Conservation (phyloP, 306 rosid genomes). For the Prunus fruticosa region DNA sequence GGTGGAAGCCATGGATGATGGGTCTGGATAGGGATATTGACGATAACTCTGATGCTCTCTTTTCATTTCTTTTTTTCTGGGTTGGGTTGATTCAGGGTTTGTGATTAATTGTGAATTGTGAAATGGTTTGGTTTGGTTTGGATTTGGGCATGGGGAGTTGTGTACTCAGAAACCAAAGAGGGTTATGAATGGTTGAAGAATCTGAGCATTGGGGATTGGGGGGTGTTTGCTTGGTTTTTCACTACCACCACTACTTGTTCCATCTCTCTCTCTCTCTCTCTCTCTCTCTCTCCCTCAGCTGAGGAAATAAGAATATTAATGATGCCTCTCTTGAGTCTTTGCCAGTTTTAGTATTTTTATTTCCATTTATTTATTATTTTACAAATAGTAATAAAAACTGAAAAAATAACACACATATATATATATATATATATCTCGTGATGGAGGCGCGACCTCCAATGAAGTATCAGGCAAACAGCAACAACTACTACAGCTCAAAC, state of each 20-base stretch:
- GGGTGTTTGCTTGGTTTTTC: constrained; percentile 9
- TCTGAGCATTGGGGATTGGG: constrained; percentile 36
- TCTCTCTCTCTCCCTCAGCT: not conserved
- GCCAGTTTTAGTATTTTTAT: constrained; percentile 2
- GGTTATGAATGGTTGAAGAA: constrained; percentile 24
- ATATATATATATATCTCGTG: constrained; percentile 31
- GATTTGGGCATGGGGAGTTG: not conserved
- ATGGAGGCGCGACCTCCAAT: constrained; percentile 50
- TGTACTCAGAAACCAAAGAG: constrained; percentile 12
- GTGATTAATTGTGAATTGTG: not conserved
- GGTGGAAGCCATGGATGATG: constrained; percentile 31
- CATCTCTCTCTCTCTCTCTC: too few species aligned
- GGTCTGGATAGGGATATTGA: constrained; percentile 30
- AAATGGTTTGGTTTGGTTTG: not conserved
- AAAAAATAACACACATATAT: not conserved
- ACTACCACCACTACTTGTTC: constrained; percentile 23
- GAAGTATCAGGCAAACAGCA: constrained; percentile 17
- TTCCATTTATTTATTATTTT: not conserved
- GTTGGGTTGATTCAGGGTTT: not conserved
- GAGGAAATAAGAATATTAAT: constrained; percentile 1
- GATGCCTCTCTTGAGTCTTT: not conserved
- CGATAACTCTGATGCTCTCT: constrained; percentile 47
- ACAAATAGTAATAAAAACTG: too few species aligned
- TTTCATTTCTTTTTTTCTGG: constrained; percentile 38
- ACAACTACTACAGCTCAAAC: constrained; percentile 19